phyloP scores from a whole-genome alignment of 495 filamentous ascomycete genomes.

The Lophiostoma macrostomum region DNA sequence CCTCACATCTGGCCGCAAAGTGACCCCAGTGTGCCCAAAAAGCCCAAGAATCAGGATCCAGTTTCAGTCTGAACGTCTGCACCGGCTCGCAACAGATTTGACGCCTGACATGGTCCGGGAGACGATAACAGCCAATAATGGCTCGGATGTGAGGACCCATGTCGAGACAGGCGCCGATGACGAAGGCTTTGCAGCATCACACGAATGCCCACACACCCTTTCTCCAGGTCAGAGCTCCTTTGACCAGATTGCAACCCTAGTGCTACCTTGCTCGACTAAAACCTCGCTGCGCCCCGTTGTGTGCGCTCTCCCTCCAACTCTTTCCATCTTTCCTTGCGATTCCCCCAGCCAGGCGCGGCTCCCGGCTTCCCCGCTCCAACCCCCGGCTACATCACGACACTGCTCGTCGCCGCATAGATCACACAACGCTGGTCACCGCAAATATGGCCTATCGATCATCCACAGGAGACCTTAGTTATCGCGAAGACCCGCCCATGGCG shows the following conservation, averaged over 20 bases:
- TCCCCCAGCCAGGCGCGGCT: background rate
- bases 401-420: background rate
- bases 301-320: no score
- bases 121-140: background rate
- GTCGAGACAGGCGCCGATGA: conserved; percentile 14
- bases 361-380: background rate
- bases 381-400: conserved; percentile 3
- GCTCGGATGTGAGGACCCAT: conserved; percentile 1
- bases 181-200: conserved; percentile 8
- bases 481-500: conserved; percentile 23
- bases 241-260: background rate
- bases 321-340: no score
- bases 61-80: background rate
- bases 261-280: no score
- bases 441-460: conserved; percentile 36
- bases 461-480: conserved; percentile 35
- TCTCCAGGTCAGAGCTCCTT: no score
- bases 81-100: background rate
- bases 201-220: no score
- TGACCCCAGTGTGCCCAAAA: conserved; percentile 10
- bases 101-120: background rate
- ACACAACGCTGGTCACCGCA: background rate
- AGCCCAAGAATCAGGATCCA: conserved; percentile 2
- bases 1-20: background rate
- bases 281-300: no score